Conservation (phyloP, 768 basidiomycete genomes). For the Collybia sordida region DNA sequence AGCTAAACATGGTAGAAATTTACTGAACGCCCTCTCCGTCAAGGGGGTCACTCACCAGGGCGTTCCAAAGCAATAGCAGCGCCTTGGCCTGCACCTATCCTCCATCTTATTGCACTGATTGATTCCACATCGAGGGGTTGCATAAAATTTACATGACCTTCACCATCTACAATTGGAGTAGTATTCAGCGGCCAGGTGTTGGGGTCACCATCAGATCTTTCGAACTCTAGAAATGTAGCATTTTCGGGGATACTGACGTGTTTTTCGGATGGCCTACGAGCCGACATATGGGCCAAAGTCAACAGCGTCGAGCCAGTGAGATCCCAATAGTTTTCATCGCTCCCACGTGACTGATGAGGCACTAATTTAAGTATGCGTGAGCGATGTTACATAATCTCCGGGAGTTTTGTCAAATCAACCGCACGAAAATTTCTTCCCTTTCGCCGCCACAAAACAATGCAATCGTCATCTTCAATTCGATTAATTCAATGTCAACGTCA, state of each 20-base stretch:
- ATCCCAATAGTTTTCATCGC: too few relatives aligned
- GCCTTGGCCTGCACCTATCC: constrained; percentile 39
- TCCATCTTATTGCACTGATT: constrained; percentile 57
- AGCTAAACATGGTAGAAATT: constrained; percentile 28
- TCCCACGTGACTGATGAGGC: too few relatives aligned
- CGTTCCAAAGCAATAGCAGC: constrained; percentile 42
- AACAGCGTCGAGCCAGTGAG: too few relatives aligned
- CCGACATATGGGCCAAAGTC: too few relatives aligned
- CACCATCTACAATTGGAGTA: constrained; percentile 47
- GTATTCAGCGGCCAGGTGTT: constrained; percentile 59
- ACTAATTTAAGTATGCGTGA: too few relatives aligned
- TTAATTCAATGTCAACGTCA: too few relatives aligned
- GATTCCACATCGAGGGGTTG: constrained; percentile 52
- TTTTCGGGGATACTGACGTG: constrained; percentile 43
- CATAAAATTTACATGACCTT: constrained; percentile 75
- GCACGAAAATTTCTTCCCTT: too few relatives aligned
- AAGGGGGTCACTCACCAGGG: constrained; percentile 41
- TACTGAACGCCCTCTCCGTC: constrained; percentile 1
- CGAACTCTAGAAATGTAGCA: constrained; percentile 57
- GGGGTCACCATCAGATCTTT: constrained; percentile 57
- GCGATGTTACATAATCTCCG: too few relatives aligned
- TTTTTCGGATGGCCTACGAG: constrained; percentile 26
- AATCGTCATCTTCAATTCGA: too few relatives aligned
- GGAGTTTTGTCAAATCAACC: too few relatives aligned
- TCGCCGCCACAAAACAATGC: too few relatives aligned